Base-by-base conservation (phyloP, 371 early-diverging fungal species). In the Mortierella sp. region DNA sequence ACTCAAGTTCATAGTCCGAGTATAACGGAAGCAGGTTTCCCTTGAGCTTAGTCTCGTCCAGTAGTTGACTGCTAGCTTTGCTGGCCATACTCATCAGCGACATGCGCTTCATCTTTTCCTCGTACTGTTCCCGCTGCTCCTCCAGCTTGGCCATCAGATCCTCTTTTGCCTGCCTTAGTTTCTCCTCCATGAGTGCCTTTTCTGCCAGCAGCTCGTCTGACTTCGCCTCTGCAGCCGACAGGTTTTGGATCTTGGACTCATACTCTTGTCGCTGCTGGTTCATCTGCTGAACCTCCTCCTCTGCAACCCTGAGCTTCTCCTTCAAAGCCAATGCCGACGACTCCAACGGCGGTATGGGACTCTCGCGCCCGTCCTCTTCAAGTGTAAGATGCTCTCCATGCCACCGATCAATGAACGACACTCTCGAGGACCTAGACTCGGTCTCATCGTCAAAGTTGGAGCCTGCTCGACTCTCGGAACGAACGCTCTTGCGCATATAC, bases 181-280 rank as follows among this genome's bases (percentile, higher is more conserved):
- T 72, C 46, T 81, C 78, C 37, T 81, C 80, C 64, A 82, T 72
- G 24, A 42, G 63, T n/a, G 58, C 62, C 50, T 79, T 81, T 34
- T 80, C 79, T 4, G 70, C 64, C 32, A 80, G 57, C 28, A 78
- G 37, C 21, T 72, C 79, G 32, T 85, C 82, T 7, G 82, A 70
- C 26, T 86, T 54, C 61, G 81, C 37, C 56, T 68, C 52, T 64
- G 80, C 81, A 56, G 76, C 57, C 0, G 85, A 81, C 64, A 89
- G 79, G 9, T 82, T 80, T 15, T 82, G 68, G 27, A 90, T 69
- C 49, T 87, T 85, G 7, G 83, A 82, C 50, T 88, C 88, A 54
- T 87, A 89, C 48, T 86, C 85, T 26, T 80, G 79, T 28, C 82
- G 83, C 47, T 89, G 88, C 11, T 78, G 53, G 28, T 84, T 86